These are phyloP conservation scores for Ophiosphaerella narmari DNA, from an alignment of 2,329 filamentous ascomycete genomes.

Conservation along the genomic window DNA sequence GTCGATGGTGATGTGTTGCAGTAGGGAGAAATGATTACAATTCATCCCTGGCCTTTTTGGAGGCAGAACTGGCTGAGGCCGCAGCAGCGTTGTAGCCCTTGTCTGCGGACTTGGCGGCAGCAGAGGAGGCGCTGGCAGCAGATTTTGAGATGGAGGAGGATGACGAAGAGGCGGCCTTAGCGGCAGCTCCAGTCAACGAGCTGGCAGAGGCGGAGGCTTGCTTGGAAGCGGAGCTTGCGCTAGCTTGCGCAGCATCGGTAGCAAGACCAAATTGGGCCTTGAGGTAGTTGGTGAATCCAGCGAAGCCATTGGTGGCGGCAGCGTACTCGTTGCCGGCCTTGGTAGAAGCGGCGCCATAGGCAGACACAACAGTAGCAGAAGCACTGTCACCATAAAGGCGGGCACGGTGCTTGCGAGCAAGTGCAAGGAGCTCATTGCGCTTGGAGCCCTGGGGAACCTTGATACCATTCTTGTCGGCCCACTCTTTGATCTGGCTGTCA, in stretches of 20 bases:
- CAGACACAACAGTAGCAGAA: conserved; percentile 43
- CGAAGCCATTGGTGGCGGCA: conserved; percentile 63
- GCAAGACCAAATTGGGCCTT: conserved; percentile 53
- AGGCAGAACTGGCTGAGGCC: conserved; percentile 37
- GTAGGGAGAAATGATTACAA: conserved; percentile 41
- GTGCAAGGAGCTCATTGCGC: conserved; percentile 83
- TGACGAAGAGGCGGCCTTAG: conserved; percentile 38
- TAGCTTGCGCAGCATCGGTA: conserved; percentile 48
- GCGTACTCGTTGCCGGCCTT: conserved; percentile 75
- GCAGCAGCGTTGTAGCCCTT: conserved; percentile 40
- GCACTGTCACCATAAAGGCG: conserved; percentile 70
- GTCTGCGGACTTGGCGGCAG: conserved; percentile 36
- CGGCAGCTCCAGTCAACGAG: conserved; percentile 26
- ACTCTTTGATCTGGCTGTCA: conserved; percentile 87
- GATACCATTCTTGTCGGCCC: conserved; percentile 88
- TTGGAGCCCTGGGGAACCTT: conserved; percentile 90
- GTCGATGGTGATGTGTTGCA: conserved; percentile 5
- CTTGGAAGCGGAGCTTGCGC: conserved; percentile 36
- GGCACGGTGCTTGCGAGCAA: conserved; percentile 85
- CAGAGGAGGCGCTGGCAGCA: conserved; percentile 37
- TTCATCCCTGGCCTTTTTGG: conserved; percentile 50
- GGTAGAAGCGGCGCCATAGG: conserved; percentile 53
- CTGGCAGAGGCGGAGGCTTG: conserved; percentile 30
- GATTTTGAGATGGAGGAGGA: conserved; percentile 42
- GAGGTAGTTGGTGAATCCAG: conserved; percentile 48